A percentile compares a stretch with the other conserved stretches of the same genome.
Evolutionary conservation across 306 rosid species (phyloP).

Genomic region (Vigna unguiculata): DNA sequence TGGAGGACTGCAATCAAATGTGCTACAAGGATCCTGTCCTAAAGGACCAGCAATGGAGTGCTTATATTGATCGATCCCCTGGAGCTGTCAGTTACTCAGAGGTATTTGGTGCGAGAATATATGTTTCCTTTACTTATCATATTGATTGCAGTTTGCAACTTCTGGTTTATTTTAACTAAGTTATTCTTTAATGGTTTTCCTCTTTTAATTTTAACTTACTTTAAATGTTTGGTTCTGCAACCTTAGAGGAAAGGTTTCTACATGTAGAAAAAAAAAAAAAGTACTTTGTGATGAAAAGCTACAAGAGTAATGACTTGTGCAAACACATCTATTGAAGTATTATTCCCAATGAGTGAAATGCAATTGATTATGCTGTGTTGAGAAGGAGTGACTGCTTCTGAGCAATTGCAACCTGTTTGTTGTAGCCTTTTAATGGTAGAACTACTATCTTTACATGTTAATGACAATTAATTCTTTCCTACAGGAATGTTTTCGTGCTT

Average conservation of each 20-base stretch:
- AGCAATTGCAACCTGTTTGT: slow-evolving; percentile 1
- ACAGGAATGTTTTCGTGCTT: slow-evolving; percentile 91
- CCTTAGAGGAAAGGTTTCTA: slow-evolving; percentile 16
- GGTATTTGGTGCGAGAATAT: slow-evolving; percentile 47
- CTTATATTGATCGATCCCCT: slow-evolving; percentile 96
- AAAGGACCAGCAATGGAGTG: slow-evolving; percentile 89
- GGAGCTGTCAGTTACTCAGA: slow-evolving; percentile 78
- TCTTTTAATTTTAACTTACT: neutral
- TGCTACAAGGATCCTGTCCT: slow-evolving; percentile 97
- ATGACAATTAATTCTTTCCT: slow-evolving; percentile 44
- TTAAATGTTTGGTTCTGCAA: slow-evolving; percentile 20
- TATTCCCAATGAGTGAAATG: neutral
- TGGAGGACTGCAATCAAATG: slow-evolving; percentile 83
- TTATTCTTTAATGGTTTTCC: slow-evolving; percentile 1
- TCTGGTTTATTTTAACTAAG: slow-evolving; percentile 8
- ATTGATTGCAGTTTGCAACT: neutral
- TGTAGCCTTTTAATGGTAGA: slow-evolving; percentile 1
- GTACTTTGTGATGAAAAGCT: neutral
- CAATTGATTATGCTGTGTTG: neutral
- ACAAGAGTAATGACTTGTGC: neutral
- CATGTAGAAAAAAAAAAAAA: neutral
- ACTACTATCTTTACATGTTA: slow-evolving; percentile 5
- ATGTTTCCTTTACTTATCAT: slow-evolving; percentile 8
- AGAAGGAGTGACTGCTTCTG: neutral
- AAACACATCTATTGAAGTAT: neutral